Evolutionary conservation across 805 yeast genomes (phyloP).

Genomic region (Candida piceae): DNA sequence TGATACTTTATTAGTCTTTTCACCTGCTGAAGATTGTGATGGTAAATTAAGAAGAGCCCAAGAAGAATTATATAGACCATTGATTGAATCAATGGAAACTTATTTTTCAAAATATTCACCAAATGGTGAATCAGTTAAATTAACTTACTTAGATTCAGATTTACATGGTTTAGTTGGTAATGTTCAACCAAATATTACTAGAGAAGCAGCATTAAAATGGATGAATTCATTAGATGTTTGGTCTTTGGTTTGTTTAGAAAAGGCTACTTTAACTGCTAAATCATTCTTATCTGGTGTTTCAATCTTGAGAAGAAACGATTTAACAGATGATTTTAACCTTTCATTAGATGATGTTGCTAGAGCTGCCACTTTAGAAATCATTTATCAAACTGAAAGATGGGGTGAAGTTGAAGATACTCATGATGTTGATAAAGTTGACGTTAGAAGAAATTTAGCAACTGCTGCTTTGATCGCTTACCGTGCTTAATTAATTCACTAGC

Average conservation of each 20-base stretch:
- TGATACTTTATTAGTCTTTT: constrained; percentile 83
- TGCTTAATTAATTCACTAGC: background rate
- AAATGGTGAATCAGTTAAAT: constrained; percentile 28
- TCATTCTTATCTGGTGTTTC: constrained; percentile 80
- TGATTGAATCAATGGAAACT: constrained; percentile 61
- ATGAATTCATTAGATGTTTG: constrained; percentile 57
- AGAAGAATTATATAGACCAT: constrained; percentile 68
- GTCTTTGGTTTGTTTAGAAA: constrained; percentile 85
- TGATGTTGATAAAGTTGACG: constrained; percentile 91
- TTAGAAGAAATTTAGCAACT: constrained; percentile 74
- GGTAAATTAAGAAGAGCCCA: constrained; percentile 80
- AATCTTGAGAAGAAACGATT: constrained; percentile 44
- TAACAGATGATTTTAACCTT: constrained; percentile 27
- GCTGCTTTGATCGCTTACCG: constrained; percentile 57
- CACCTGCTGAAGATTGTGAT: constrained; percentile 76
- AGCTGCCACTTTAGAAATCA: constrained; percentile 75
- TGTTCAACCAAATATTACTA: constrained; percentile 56
- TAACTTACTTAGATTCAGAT: constrained; percentile 75
- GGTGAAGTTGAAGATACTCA: constrained; percentile 99
- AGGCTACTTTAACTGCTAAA: constrained; percentile 80
- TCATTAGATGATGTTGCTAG: constrained; percentile 67
- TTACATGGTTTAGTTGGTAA: constrained; percentile 78
- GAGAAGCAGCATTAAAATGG: constrained; percentile 60
- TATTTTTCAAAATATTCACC: constrained; percentile 43
- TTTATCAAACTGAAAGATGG: constrained; percentile 86